Evolutionary conservation across 495 filamentous ascomycete species (phyloP).

Genomic region (Hypoxylon subgilvum): DNA sequence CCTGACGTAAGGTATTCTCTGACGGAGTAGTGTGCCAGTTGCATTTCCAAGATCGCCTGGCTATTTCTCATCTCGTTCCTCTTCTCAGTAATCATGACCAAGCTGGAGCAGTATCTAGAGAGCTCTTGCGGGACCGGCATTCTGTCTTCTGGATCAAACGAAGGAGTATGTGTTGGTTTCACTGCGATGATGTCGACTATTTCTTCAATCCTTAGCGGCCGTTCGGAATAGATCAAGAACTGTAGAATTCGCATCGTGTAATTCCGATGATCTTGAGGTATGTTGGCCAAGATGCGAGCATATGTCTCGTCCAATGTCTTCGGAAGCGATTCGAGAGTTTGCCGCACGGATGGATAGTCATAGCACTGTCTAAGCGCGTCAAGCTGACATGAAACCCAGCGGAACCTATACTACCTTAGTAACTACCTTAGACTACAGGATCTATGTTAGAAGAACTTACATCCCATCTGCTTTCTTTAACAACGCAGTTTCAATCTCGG

Average conservation of each 20-base stretch:
- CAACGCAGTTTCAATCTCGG: conserved; percentile 42
- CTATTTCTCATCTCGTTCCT: background rate
- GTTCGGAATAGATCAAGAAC: conserved; percentile 38
- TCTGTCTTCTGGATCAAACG: conserved; percentile 33
- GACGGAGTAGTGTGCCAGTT: conserved; percentile 51
- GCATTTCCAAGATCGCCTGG: too few species aligned
- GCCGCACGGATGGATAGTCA: conserved; percentile 24
- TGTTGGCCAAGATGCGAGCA: conserved; percentile 39
- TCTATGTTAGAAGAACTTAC: conserved; percentile 34
- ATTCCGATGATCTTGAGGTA: conserved; percentile 25
- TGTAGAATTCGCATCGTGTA: conserved; percentile 40
- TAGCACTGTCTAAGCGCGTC: conserved; percentile 41
- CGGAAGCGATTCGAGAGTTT: conserved; percentile 40
- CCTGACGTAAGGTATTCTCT: conserved; percentile 48
- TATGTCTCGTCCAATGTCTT: conserved; percentile 49
- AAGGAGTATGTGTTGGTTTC: conserved; percentile 2
- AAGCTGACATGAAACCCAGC: conserved; percentile 51
- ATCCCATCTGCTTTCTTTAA: conserved; percentile 45
- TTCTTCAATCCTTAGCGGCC: conserved; percentile 40
- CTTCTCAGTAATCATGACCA: conserved; percentile 14
- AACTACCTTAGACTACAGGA: background rate
- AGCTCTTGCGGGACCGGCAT: conserved; percentile 38
- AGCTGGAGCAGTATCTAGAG: conserved; percentile 35
- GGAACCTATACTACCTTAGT: conserved; percentile 42
- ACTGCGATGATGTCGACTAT: conserved; percentile 40